These are phyloP conservation scores for Trichophyton rubrum DNA, from an alignment of 2,329 filamentous ascomycete genomes.

Conservation along the genomic window DNA sequence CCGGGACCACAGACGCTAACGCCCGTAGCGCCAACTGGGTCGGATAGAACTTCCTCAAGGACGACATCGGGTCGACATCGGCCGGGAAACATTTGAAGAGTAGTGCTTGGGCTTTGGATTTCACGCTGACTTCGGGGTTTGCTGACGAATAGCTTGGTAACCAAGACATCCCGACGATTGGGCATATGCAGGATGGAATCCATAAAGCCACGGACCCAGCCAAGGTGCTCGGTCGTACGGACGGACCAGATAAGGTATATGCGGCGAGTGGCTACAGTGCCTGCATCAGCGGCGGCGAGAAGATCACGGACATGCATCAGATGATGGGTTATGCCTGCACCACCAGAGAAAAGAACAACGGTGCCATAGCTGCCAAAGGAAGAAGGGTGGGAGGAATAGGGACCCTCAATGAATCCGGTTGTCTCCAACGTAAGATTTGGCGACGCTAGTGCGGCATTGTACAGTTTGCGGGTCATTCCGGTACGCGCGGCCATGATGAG, in stretches of 20 bases:
- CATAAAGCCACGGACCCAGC: constrained; percentile 56
- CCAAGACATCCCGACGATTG: constrained; percentile 45
- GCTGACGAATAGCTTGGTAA: constrained; percentile 51
- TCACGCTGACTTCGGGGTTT: constrained; percentile 45
- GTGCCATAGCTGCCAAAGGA: constrained; percentile 50
- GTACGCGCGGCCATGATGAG: constrained; percentile 49
- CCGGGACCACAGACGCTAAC: constrained; percentile 53
- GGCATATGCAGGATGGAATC: constrained; percentile 50
- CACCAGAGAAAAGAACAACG: constrained; percentile 52
- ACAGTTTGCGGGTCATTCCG: constrained; percentile 51
- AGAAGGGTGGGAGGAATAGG: constrained; percentile 48
- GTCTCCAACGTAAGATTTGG: constrained; percentile 41
- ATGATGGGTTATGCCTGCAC: constrained; percentile 55
- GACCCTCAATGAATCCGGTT: constrained; percentile 49
- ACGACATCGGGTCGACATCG: constrained; percentile 45
- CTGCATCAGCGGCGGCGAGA: constrained; percentile 39
- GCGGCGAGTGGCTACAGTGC: constrained; percentile 45
- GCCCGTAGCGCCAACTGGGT: constrained; percentile 46
- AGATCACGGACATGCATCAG: constrained; percentile 49
- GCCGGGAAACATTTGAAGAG: constrained; percentile 50
- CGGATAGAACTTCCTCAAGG: constrained; percentile 44
- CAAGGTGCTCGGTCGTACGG: constrained; percentile 46
- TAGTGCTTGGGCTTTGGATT: constrained; percentile 43
- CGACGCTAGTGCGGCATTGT: constrained; percentile 41
- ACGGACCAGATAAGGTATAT: constrained; percentile 53